Conservation (phyloP, 192 early-diverging fungal genomes). For the Backusella liffmaniae region DNA sequence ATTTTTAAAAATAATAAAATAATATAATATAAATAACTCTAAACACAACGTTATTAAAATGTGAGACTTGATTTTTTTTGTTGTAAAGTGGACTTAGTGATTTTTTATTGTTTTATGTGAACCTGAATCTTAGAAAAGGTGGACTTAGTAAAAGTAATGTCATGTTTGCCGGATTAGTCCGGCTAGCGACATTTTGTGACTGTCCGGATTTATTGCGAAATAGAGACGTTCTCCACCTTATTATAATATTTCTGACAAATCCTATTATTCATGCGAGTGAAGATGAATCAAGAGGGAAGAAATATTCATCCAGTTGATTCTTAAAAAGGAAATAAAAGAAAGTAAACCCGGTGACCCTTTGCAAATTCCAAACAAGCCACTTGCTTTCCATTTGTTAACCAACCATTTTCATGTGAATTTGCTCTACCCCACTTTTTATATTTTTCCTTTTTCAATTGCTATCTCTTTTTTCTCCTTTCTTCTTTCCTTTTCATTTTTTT, state of each 20-base stretch:
- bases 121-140: too few species aligned
- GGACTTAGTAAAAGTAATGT: too few species aligned
- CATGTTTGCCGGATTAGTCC: too few species aligned
- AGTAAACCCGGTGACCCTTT: not conserved
- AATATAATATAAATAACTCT: too few species aligned
- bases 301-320: not conserved
- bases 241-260: not conserved
- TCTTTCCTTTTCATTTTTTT: slow-evolving; percentile 7
- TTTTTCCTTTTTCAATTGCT: slow-evolving; percentile 13
- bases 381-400: not conserved
- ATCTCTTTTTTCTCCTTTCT: slow-evolving; percentile 8
- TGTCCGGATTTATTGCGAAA: too few species aligned
- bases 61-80: too few species aligned
- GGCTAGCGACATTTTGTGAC: too few species aligned
- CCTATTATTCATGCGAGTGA: not conserved
- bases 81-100: too few species aligned
- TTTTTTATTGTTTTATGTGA: too few species aligned
- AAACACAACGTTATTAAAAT: too few species aligned
- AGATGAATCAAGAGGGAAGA: not conserved
- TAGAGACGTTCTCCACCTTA: too few species aligned
- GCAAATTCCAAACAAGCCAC: slow-evolving; percentile 6
- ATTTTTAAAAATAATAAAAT: too few species aligned
- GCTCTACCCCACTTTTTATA: not conserved
- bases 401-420: slow-evolving; percentile 8
- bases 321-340: not conserved